Evolutionary conservation across 495 filamentous ascomycete genomes (phyloP), one percentile per base, ranked within the genome.

Genomic region (Pseudotulostoma volvatum): DNA sequence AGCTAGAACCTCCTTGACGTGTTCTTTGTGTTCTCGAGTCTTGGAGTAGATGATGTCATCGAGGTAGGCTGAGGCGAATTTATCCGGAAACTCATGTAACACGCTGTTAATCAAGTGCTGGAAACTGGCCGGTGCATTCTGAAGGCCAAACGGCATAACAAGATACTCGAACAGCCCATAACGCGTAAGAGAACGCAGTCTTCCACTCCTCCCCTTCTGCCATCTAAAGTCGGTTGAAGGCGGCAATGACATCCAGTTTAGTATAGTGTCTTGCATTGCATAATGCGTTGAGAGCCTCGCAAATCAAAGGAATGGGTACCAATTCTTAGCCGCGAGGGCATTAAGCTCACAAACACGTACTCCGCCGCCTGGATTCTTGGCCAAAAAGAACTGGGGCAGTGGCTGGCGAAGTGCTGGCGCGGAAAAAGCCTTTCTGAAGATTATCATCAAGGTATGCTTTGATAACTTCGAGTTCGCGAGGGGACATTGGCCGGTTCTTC

Each of bases 241-340:
- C 42, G 2, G 38, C 42, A 13, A 44, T 43, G 30, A 44, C 34
- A 28, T 44, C 38, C 8, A 41, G 38, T 3, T 41, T 41, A 2
- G 31, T 40, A 17, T 40, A 40, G 28, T 36, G n/a, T n/a, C 9
- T 15, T 11, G 38, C 38, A 8, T 36, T n/a, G 13, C 19, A 40
- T 8, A 40, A 15, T 17, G 13, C 9, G 36, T 28, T 11, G 5
- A 28, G 23, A 5, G 23, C 11, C 11, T 28, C 23, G 23, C 23
- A 11, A 11, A 28, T 28, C 11, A 28, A 28, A 11, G 23, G 23
- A 28, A 28, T 28, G 23, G 11, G 11, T 28, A 28, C 11, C 23
- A 11, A 28, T 28, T 28, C 11, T 28, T 28, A 5, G 23, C 31
- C 2, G 38, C 15, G 14, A 41, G 4, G 1, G 3, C 15, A 38